Conservation (phyloP, 495 filamentous ascomycete species). For the Chaetomium cochliodes region DNA sequence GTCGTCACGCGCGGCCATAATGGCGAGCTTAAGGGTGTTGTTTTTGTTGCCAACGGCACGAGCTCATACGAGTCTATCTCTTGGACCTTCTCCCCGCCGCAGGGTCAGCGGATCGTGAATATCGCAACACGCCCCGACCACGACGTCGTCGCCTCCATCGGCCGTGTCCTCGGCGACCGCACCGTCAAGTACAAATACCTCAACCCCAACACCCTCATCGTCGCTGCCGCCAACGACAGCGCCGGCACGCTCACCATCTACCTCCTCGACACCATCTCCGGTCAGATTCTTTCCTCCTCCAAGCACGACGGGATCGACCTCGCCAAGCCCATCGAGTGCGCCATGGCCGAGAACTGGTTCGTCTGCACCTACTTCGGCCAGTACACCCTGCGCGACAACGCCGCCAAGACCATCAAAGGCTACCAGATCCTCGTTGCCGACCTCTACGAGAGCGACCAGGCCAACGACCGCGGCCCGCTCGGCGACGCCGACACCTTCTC, state of each 20-base stretch:
- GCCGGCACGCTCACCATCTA: constrained; percentile 65
- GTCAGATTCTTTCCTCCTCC: constrained; percentile 67
- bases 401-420: constrained; percentile 63
- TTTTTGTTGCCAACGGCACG: constrained; percentile 44
- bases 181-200: constrained; percentile 97
- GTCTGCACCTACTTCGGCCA: constrained; percentile 81
- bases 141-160: constrained; percentile 92
- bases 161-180: constrained; percentile 85
- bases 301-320: constrained; percentile 73
- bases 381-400: constrained; percentile 48
- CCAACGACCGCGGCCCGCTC: constrained; percentile 84
- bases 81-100: constrained; percentile 74
- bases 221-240: constrained; percentile 65
- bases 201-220: constrained; percentile 78
- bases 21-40: constrained; percentile 61
- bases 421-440: constrained; percentile 87
- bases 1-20: constrained; percentile 63
- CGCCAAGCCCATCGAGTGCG: constrained; percentile 68
- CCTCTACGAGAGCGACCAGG: constrained; percentile 77
- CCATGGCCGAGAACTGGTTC: constrained; percentile 93
- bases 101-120: constrained; percentile 63
- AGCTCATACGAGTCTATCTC: constrained; percentile 51
- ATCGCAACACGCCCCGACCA: constrained; percentile 67
- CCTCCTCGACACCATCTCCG: constrained; percentile 83
- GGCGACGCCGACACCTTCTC: constrained; percentile 69